Evolutionary conservation across 2,329 filamentous ascomycete genomes (phyloP), one percentile per base, ranked within the genome.

Genomic region (Cercospora beticola): DNA sequence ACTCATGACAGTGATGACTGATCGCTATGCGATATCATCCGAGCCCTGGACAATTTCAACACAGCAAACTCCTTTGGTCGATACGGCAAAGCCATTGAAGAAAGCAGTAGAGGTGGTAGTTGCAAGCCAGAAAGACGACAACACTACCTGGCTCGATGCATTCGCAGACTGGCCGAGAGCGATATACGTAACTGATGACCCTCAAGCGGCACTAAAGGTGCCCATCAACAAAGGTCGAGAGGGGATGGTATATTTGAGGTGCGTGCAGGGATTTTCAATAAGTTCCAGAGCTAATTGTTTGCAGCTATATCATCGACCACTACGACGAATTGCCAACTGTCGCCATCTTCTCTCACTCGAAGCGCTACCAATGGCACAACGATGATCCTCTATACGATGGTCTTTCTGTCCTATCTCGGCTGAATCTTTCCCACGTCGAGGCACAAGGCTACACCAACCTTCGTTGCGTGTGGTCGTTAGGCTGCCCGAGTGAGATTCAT

Each of bases 291-390:
- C 40, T 63, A 21, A 68, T 14, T 4, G 14, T 52, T 5, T 0
- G 26, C 36, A 82, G 81, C 21, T 82, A 79, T 69, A 82, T 82
- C 23, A 83, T 87, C 74, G 85, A 88, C 75, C 83, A 86, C 75
- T 89, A 89, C 77, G 81, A 88, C 72, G 72, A 79, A 3, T 82
- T 89, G 4, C 83, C 86, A 2, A 83, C 71, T 73, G 79, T 86
- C 49, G 82, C 87, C 67, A 83, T 89, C 70, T 87, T 90, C 76
- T 82, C 86, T 70, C 87, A 89, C 73, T 83, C 86, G 18, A 83
- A 87, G 64, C 83, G 87, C 56, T 78, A 80, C 28, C 81, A 85
- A 66, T 87, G 85, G 86, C 86, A 87, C 72, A 86, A 86, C 70
- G 84, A 87, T 70, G 83, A 84, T 57, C 74, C 82, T 49, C 71